phyloP scores from a whole-genome alignment of 148 eudicot species.

The Beta vulgaris region DNA sequence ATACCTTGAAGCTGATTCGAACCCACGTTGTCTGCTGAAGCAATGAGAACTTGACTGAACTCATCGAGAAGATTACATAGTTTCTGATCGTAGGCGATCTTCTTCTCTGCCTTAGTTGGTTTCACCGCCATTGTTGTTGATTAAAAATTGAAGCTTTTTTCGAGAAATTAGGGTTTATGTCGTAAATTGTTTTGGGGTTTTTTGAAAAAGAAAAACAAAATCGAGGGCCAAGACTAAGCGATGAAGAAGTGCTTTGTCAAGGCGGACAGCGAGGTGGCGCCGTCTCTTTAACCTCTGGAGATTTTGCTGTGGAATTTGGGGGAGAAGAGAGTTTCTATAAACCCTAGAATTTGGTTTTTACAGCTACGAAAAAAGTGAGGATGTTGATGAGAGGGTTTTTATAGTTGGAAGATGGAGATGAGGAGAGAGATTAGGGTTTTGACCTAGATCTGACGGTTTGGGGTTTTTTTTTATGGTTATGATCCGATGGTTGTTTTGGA shows the following conservation, averaged over 20 bases:
- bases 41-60: slow-evolving; percentile 54
- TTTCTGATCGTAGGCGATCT: slow-evolving; percentile 48
- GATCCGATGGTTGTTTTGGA: background rate
- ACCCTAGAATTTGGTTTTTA: slow-evolving; percentile 12
- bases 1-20: slow-evolving; percentile 64
- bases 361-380: background rate
- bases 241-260: slow-evolving; percentile 25
- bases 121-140: slow-evolving; percentile 42
- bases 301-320: background rate
- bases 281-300: slow-evolving; percentile 40
- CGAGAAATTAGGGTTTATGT: background rate
- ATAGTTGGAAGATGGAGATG: background rate
- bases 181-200: background rate
- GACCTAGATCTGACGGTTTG: slow-evolving; percentile 19
- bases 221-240: slow-evolving; percentile 42
- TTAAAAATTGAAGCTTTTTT: background rate
- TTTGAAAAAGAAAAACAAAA: slow-evolving; percentile 20
- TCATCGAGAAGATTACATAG: slow-evolving; percentile 54
- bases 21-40: slow-evolving; percentile 59
- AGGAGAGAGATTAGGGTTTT: background rate
- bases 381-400: background rate
- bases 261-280: slow-evolving; percentile 38
- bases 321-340: background rate
- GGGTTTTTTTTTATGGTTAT: slow-evolving; percentile 7
- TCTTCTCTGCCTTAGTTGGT: slow-evolving; percentile 54